Evolutionary conservation across 164 flowering plant genomes (phyloP), one percentile per base, ranked within the genome.

Genomic region (Annona cherimola): DNA sequence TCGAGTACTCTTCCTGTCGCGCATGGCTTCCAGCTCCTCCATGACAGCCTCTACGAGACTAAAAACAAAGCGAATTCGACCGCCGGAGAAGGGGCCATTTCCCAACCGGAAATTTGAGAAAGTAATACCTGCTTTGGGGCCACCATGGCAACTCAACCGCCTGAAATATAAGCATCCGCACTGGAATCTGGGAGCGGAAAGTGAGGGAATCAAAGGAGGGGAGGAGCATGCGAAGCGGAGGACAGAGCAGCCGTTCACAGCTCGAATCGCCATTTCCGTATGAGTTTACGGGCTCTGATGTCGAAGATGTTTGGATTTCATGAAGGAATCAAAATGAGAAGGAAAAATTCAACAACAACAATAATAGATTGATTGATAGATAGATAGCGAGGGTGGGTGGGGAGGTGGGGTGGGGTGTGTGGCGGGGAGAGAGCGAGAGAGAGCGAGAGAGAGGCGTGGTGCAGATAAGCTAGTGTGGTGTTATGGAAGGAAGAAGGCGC

Each of bases 221-320:
- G 84, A 75, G 3, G 81, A 69, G 16, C 80, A 74, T 44, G 88
- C 75, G 45, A 83, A 82, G 79, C 87, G 91, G 26, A 86, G 44
- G 70, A 85, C 26, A 0, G 86, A 74, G 76, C 81, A 85, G 62
- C 77, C 61, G 78, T 83, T 86, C n/a, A 79, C 83, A 14, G 83
- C 83, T 68, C 93, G 87, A 73, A 86, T 84, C 57, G 90, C 86
- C 92, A 86, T 88, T 69, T 12, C 54, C 16, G 8, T 69, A 55
- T 71, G 72, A 57, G 26, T 76, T 61, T 26, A 19, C 4, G 12
- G 42, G 50, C 35, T 45, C 59, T 67, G 45, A 60, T 11, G 16
- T 19, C 8, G 9, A 26, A 20, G 35, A 68, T 12, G 45, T 76
- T 45, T 50, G 61, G 71, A 20, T 44, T 42, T 40, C 66, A 45